A percentile compares a stretch with the other conserved stretches of the same genome.
phyloP scores from a whole-genome alignment of 768 basidiomycete genomes.

The Leccinum olivaceopallidum region DNA sequence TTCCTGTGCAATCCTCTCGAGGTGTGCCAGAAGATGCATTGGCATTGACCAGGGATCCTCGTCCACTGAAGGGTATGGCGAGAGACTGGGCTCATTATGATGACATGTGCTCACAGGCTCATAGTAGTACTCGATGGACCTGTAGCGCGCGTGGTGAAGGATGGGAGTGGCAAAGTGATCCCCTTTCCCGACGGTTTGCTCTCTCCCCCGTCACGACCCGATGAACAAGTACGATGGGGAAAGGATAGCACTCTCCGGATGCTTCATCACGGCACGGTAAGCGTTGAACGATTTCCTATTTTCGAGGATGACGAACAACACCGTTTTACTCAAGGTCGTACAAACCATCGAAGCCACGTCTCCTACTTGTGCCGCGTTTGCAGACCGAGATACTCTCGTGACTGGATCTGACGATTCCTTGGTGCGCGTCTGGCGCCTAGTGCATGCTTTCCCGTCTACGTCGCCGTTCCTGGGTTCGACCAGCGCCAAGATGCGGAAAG shows the following conservation, averaged over 20 bases:
- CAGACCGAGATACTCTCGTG: slow-evolving; percentile 69
- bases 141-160: slow-evolving; percentile 50
- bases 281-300: neutral
- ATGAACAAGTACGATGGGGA: slow-evolving; percentile 74
- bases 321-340: slow-evolving; percentile 47
- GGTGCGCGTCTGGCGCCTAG: slow-evolving; percentile 79
- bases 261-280: slow-evolving; percentile 61
- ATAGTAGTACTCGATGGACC: slow-evolving; percentile 41
- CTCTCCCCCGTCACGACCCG: slow-evolving; percentile 55
- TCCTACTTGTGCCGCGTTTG: slow-evolving; percentile 76
- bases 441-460: slow-evolving; percentile 29
- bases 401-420: slow-evolving; percentile 82
- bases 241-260: slow-evolving; percentile 59
- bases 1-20: slow-evolving; percentile 69
- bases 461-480: slow-evolving; percentile 26
- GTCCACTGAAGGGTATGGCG: slow-evolving; percentile 55
- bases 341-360: slow-evolving; percentile 77
- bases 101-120: slow-evolving; percentile 16
- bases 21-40: slow-evolving; percentile 87
- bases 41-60: slow-evolving; percentile 56
- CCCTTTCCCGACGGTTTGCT: slow-evolving; percentile 63
- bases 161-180: slow-evolving; percentile 45
- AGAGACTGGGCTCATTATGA: neutral
- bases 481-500: slow-evolving; percentile 15
- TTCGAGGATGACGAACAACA: slow-evolving; percentile 1